Percentiles rank a stretch among this genome's conserved stretches.
Conservation (phyloP, 768 basidiomycete species). For the Phanerochaete carnosa region DNA sequence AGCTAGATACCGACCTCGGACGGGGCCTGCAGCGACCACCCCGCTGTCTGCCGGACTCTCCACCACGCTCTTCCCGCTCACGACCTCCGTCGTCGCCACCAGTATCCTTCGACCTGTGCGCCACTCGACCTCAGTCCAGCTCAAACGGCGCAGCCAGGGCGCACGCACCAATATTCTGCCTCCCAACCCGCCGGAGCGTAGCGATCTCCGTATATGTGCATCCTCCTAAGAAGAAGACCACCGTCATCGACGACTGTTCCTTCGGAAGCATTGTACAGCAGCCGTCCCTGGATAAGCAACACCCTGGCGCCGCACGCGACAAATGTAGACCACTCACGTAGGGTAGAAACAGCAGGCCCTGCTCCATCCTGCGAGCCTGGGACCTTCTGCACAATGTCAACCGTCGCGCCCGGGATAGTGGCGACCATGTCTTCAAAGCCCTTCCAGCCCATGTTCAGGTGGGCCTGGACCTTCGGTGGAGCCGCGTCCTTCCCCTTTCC, state of each 20-base stretch:
- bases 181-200: slow-evolving; percentile 87
- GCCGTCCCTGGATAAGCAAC: not conserved
- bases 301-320: not conserved
- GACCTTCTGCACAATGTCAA: slow-evolving; percentile 66
- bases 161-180: slow-evolving; percentile 71
- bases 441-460: slow-evolving; percentile 94
- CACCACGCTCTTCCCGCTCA: slow-evolving; percentile 73
- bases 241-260: slow-evolving; percentile 73
- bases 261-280: slow-evolving; percentile 38
- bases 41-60: slow-evolving; percentile 59
- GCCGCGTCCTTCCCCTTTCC: slow-evolving; percentile 34
- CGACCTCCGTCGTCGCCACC: slow-evolving; percentile 88
- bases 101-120: slow-evolving; percentile 87
- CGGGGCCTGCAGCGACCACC: slow-evolving; percentile 30
- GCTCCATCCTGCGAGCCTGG: slow-evolving; percentile 26
- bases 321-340: slow-evolving; percentile 26
- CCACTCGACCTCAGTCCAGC: slow-evolving; percentile 1
- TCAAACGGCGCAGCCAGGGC: not conserved
- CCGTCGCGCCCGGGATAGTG: slow-evolving; percentile 78
- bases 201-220: slow-evolving; percentile 98
- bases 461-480: slow-evolving; percentile 63
- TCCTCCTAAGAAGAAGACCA: slow-evolving; percentile 96
- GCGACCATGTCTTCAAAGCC: slow-evolving; percentile 91
- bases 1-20: slow-evolving; percentile 40
- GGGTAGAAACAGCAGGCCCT: slow-evolving; percentile 26